Evolutionary conservation across 1,139 yeast genomes (phyloP).

Genomic region (Kodamaea ohmeri): DNA sequence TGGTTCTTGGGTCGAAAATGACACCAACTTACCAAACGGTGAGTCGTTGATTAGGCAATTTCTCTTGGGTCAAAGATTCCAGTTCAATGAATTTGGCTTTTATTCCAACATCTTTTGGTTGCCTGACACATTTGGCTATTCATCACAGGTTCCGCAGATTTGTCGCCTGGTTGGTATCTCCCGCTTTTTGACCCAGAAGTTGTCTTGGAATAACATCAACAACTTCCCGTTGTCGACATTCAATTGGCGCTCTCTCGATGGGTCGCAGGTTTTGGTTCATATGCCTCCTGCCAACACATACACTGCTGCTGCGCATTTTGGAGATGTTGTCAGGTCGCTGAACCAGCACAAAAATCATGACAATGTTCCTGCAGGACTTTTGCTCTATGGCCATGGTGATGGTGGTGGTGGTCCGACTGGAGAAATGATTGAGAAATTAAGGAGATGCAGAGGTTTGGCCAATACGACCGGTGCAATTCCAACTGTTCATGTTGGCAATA

Average conservation of each 20-base stretch:
- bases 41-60: constrained; percentile 89
- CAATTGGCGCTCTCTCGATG: constrained; percentile 94
- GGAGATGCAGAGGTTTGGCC: constrained; percentile 85
- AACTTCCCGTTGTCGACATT: constrained; percentile 85
- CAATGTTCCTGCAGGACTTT: constrained; percentile 73
- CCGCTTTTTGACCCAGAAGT: constrained; percentile 85
- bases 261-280: constrained; percentile 88
- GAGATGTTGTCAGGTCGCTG: constrained; percentile 81
- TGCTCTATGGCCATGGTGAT: constrained; percentile 90
- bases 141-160: constrained; percentile 91
- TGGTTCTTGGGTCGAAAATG: constrained; percentile 97
- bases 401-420: constrained; percentile 98
- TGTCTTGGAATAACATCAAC: constrained; percentile 95
- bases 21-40: constrained; percentile 90
- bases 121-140: constrained; percentile 96
- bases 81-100: constrained; percentile 71
- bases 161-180: constrained; percentile 82
- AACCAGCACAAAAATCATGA: constrained; percentile 80
- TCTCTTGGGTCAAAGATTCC: constrained; percentile 84
- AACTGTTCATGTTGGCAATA: constrained; percentile 69
- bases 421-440: constrained; percentile 86
- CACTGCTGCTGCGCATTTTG: constrained; percentile 89
- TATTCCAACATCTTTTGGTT: constrained; percentile 82
- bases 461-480: constrained; percentile 83
- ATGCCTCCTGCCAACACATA: constrained; percentile 98